Evolutionary conservation across 768 basidiomycete species (phyloP).

Genomic region (Tylopilus balloui): DNA sequence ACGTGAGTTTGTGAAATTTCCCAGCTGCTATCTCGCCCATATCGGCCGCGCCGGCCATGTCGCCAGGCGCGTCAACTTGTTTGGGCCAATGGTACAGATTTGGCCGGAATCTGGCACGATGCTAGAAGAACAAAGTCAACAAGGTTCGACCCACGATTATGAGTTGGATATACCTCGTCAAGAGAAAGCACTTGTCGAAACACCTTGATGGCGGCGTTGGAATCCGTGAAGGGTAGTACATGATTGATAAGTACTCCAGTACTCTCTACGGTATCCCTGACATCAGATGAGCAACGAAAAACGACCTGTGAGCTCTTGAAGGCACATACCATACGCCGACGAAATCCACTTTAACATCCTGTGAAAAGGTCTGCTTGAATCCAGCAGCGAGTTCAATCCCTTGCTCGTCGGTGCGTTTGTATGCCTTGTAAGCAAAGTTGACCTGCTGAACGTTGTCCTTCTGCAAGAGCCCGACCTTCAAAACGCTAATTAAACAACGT

Average conservation of each 20-base stretch:
- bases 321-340: slow-evolving; percentile 66
- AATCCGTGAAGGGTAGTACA: slow-evolving; percentile 62
- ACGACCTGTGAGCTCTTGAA: not conserved
- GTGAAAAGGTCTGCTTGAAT: slow-evolving; percentile 72
- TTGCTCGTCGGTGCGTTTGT: slow-evolving; percentile 45
- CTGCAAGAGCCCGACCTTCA: slow-evolving; percentile 66
- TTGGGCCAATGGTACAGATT: slow-evolving; percentile 51
- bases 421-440: slow-evolving; percentile 72
- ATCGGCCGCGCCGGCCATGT: not conserved
- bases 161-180: slow-evolving; percentile 52
- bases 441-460: slow-evolving; percentile 66
- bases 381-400: slow-evolving; percentile 49
- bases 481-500: not conserved
- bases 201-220: slow-evolving; percentile 58
- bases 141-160: not conserved
- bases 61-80: slow-evolving; percentile 7
- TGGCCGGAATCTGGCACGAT: slow-evolving; percentile 60
- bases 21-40: not conserved
- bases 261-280: slow-evolving; percentile 75
- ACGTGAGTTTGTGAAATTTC: not conserved
- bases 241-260: slow-evolving; percentile 62
- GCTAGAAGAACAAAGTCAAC: slow-evolving; percentile 36
- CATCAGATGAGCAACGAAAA: slow-evolving; percentile 2
- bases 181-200: slow-evolving; percentile 78
- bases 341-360: slow-evolving; percentile 67